Evolutionary conservation across 129 eudicot genomes (phyloP).

Genomic region (Helianthus annuus): HanXRQr2.0-SUNRISE NC_035443.2:151886013-151886512

Average conservation of each 20-base stretch:
- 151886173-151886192: slow-evolving; percentile 37
- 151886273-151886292: slow-evolving; percentile 86
- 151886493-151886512: slow-evolving; percentile 81
- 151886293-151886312: slow-evolving; percentile 94
- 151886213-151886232: slow-evolving; percentile 71
- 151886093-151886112: slow-evolving; percentile 7
- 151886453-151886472: slow-evolving; percentile 50
- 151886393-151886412: slow-evolving; percentile 91
- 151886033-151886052: not conserved
- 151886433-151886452: slow-evolving; percentile 46
- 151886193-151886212: slow-evolving; percentile 81
- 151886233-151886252: slow-evolving; percentile 65
- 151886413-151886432: slow-evolving; percentile 63
- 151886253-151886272: slow-evolving; percentile 75
- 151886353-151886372: slow-evolving; percentile 76
- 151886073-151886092: not conserved
- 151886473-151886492: slow-evolving; percentile 34
- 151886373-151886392: slow-evolving; percentile 74
- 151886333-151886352: slow-evolving; percentile 65
- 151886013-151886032: too few species aligned
- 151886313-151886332: slow-evolving; percentile 95
- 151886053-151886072: too few species aligned
- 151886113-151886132: not conserved
- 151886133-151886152: slow-evolving; percentile 10
- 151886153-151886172: not conserved